These are phyloP conservation scores for Triangularia setosa DNA, from an alignment of 2,329 filamentous ascomycete species.

Conservation along the genomic window DNA sequence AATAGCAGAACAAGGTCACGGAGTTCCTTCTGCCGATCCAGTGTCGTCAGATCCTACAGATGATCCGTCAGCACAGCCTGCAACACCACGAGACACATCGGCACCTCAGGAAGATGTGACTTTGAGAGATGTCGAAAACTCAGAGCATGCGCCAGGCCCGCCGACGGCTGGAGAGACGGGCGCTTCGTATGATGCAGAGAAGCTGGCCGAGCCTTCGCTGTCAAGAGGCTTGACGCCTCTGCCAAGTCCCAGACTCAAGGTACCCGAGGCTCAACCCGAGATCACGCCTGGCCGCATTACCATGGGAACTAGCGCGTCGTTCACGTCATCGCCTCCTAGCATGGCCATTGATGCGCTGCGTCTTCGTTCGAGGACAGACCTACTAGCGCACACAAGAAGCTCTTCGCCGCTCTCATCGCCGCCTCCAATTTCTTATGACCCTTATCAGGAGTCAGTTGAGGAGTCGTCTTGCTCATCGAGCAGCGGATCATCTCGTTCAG, in stretches of 20 bases:
- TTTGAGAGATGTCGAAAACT: constrained; percentile 1
- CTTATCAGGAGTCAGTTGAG: constrained; percentile 36
- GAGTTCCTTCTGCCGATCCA: not conserved
- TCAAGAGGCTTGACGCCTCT: constrained; percentile 2
- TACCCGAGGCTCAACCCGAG: not conserved
- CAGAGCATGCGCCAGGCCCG: constrained; percentile 11
- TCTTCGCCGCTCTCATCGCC: constrained; percentile 58
- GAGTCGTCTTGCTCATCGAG: constrained; percentile 14
- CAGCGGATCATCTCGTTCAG: constrained; percentile 38
- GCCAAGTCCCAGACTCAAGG: constrained; percentile 11
- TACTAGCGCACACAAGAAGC: constrained; percentile 28
- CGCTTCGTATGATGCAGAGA: not conserved
- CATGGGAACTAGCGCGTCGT: not conserved
- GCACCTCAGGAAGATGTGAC: constrained; percentile 1
- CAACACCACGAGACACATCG: not conserved
- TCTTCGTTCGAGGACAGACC: constrained; percentile 19
- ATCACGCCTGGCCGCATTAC: not conserved
- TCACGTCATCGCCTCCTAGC: constrained; percentile 23
- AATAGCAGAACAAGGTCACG: not conserved
- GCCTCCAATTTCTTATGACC: constrained; percentile 50
- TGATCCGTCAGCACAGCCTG: not conserved
- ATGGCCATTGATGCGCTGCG: constrained; percentile 25
- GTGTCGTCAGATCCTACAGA: not conserved
- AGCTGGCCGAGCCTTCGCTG: not conserved
- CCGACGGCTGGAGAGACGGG: not conserved